Evolutionary conservation across 2,329 filamentous ascomycete genomes (phyloP).

Genomic region (Arachnomyces sp.): DNA sequence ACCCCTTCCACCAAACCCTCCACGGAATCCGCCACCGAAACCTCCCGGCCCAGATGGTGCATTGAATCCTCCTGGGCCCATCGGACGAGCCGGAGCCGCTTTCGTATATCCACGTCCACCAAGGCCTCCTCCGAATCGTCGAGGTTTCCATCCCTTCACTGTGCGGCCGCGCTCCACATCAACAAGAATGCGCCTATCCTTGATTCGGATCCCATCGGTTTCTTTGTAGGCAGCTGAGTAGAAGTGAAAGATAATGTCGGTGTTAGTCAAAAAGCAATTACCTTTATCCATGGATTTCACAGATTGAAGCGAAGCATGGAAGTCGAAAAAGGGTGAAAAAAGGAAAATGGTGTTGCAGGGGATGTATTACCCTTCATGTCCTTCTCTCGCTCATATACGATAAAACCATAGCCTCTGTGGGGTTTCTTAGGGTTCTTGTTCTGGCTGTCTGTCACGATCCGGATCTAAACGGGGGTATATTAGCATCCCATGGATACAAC

Average conservation of each 20-base stretch:
- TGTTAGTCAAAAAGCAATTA: conserved; percentile 27
- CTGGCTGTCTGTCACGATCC: conserved; percentile 72
- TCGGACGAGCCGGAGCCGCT: conserved; percentile 61
- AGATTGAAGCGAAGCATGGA: conserved; percentile 17
- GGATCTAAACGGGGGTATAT: conserved; percentile 52
- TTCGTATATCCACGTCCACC: conserved; percentile 92
- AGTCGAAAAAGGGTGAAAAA: conserved; percentile 25
- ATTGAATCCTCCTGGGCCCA: conserved; percentile 52
- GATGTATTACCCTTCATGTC: conserved; percentile 86
- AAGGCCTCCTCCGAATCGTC: conserved; percentile 81
- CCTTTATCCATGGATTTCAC: conserved; percentile 16
- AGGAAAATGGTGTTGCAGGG: conserved; percentile 33
- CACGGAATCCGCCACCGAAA: conserved; percentile 45
- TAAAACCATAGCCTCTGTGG: conserved; percentile 87
- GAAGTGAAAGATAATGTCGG: conserved; percentile 19
- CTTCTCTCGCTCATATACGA: conserved; percentile 93
- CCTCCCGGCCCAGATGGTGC: conserved; percentile 50
- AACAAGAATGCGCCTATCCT: conserved; percentile 82
- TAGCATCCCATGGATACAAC: conserved; percentile 13
- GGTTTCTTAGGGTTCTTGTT: conserved; percentile 72
- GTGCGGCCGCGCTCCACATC: conserved; percentile 95
- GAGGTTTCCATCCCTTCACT: conserved; percentile 85
- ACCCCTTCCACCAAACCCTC: conserved; percentile 46
- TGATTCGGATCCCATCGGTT: conserved; percentile 83
- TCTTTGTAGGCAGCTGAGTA: conserved; percentile 81